Evolutionary conservation across 2,329 filamentous ascomycete genomes (phyloP), one percentile per base, ranked within the genome.

Genomic region (Trematosphaeria pertusa): DNA sequence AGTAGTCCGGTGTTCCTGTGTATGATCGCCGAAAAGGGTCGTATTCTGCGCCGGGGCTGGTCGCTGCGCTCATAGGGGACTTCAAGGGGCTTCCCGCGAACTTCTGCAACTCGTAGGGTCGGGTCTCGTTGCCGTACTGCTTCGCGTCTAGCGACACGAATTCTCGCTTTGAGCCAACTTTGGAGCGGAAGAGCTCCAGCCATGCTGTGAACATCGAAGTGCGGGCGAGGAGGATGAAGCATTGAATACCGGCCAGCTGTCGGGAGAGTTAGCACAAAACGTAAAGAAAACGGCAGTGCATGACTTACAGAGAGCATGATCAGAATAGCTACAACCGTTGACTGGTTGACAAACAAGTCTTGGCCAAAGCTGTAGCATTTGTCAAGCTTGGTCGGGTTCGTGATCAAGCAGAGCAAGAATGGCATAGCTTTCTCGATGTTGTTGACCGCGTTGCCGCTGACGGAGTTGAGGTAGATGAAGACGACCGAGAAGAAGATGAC

Each of bases 401-500:
- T 18, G 0, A 81, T 74, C n/a, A 99, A 78, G 64, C 94, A 99
- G 0, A 67, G 9, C 1, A 95, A 69, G 89, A 90, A 97, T 3
- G 80, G 78, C 26, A 73, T 51, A 2, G 87, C 83, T 19, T 83
- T 80, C 6, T 71, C 50, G 42, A 87, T 64, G 26, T 84, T 79
- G 30, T 81, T 79, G 15, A 81, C 73, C 3, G 82, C 81, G 41
- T 74, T 61, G 7, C 83, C 75, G 10, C 89, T 81, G 17, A 88
- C 82, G 1, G 61, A 55, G 59, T 87, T 87, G 65, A 96, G 83
- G 67, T 90, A 89, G 37, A 97, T 87, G 67, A 97, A 97, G 43
- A 96, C 82, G 35, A 96, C 79, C 2, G 92, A 87, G 73, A 97
- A 97, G 79, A 96, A 96, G 62, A 97, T 86, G 52, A 97, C 91